Evolutionary conservation across 2,329 filamentous ascomycete species (phyloP).

Genomic region (Neophaeococcomyces aloes): DNA sequence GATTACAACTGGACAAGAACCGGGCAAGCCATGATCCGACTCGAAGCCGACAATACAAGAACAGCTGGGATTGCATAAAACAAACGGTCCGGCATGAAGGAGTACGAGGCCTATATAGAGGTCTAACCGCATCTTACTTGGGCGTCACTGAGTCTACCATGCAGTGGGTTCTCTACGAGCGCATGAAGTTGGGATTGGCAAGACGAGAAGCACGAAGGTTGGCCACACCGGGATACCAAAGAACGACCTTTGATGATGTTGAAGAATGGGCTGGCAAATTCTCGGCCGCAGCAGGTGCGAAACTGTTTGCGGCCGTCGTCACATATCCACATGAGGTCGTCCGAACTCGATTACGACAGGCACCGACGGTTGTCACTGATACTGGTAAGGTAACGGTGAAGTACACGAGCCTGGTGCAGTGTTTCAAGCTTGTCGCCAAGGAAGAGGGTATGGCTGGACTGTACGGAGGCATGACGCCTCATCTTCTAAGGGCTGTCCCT

Average conservation of each 20-base stretch:
- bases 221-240: slow-evolving; percentile 48
- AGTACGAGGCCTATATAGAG: slow-evolving; percentile 71
- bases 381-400: slow-evolving; percentile 55
- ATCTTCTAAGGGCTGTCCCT: slow-evolving; percentile 81
- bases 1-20: slow-evolving; percentile 83
- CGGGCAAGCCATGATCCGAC: slow-evolving; percentile 47
- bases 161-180: slow-evolving; percentile 91
- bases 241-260: slow-evolving; percentile 61
- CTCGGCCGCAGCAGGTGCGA: slow-evolving; percentile 69
- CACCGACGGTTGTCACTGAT: slow-evolving; percentile 68
- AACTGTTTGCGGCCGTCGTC: slow-evolving; percentile 70
- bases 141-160: slow-evolving; percentile 82
- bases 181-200: slow-evolving; percentile 68
- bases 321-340: slow-evolving; percentile 92
- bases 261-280: slow-evolving; percentile 71
- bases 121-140: slow-evolving; percentile 81
- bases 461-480: slow-evolving; percentile 84
- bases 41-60: slow-evolving; percentile 63
- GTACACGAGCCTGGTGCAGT: slow-evolving; percentile 80
- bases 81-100: slow-evolving; percentile 76
- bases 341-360: slow-evolving; percentile 73
- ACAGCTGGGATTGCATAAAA: slow-evolving; percentile 75
- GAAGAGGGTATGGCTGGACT: slow-evolving; percentile 79
- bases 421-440: slow-evolving; percentile 75
- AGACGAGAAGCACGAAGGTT: slow-evolving; percentile 50